phyloP scores from a whole-genome alignment of 208 protist genomes.

The Borovskyia barvae region DNA sequence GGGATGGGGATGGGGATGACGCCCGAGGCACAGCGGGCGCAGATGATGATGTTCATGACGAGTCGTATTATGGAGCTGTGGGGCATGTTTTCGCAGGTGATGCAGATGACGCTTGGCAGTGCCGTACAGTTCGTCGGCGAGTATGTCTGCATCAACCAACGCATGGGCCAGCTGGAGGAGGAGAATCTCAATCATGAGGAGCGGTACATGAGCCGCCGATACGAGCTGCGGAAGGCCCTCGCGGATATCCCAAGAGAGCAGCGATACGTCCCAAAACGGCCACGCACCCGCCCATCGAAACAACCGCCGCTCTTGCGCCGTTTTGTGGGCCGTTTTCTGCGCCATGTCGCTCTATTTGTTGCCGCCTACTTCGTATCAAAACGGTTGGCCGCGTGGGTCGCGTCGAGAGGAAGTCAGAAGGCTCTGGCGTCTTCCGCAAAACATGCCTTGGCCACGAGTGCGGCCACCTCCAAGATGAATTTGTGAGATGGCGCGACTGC shows the following conservation, averaged over 20 bases:
- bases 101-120: conserved; percentile 83
- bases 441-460: background rate
- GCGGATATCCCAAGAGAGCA: conserved; percentile 33
- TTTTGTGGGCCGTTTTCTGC: conserved; percentile 30
- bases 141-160: conserved; percentile 79
- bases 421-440: conserved; percentile 9
- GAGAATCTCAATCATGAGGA: conserved; percentile 53
- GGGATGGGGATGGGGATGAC: conserved; percentile 81
- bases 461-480: conserved; percentile 7
- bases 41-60: conserved; percentile 91
- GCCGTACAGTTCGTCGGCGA: conserved; percentile 78
- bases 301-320: conserved; percentile 28
- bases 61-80: conserved; percentile 82
- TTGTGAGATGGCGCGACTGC: background rate
- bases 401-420: conserved; percentile 11
- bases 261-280: conserved; percentile 24
- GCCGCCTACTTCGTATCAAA: conserved; percentile 40
- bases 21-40: conserved; percentile 74
- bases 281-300: conserved; percentile 11
- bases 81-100: conserved; percentile 82
- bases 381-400: conserved; percentile 19
- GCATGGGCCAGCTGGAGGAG: conserved; percentile 44
- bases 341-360: conserved; percentile 33
- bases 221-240: conserved; percentile 37
- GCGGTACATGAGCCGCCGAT: conserved; percentile 30